Evolutionary conservation across 179 eudicot genomes (phyloP), one percentile per base, ranked within the genome.

Genomic region (Gypsophila paniculata): DNA sequence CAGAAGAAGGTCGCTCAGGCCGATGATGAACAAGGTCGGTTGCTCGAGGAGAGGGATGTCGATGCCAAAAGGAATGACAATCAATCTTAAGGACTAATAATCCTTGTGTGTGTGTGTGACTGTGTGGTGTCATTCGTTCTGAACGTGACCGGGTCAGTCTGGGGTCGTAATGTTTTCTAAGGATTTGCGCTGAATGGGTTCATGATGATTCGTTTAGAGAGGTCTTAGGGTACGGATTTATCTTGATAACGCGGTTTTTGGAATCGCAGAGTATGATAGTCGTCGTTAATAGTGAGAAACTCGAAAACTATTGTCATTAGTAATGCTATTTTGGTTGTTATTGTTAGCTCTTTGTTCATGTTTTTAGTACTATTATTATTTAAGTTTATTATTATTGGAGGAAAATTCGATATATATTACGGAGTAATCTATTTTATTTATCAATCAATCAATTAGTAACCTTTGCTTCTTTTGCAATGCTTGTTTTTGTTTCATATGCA

Each of bases 21-120:
- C 1, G 90, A 86, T 65, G 92, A 89, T 70, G 95, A 87, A 80
- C 91, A 86, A 61, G 80, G 78, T 0, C 87, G 86, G 49, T 79
- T 80, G 82, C 78, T 91, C 85, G 81, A 87, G 79, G 88, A 79
- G 60, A 77, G 89, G 48, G 85, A 80, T 71, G 90, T 79, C 19
- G 79, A 29, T n/a, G 84, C 61, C 6, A 82, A 76, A 87, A 91
- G 84, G 90, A 85, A 62, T 66, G 90, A 90, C 4, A 68, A 82
- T n/a, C 85, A 86, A 75, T 49, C 70, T 60, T 82, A 69, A n/a
- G n/a, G 71, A 6, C 34, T 29, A 29, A 29, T 29, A 1, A 29
- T 29, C 34, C 34, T n/a, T n/a, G n/a, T n/a, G n/a, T n/a, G n/a
- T n/a, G n/a, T n/a, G n/a, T n/a, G n/a, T n/a, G n/a, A n/a, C n/a